These are phyloP conservation scores for Mikania micrantha DNA, from an alignment of 129 eudicot species.

Conservation along the genomic window DNA sequence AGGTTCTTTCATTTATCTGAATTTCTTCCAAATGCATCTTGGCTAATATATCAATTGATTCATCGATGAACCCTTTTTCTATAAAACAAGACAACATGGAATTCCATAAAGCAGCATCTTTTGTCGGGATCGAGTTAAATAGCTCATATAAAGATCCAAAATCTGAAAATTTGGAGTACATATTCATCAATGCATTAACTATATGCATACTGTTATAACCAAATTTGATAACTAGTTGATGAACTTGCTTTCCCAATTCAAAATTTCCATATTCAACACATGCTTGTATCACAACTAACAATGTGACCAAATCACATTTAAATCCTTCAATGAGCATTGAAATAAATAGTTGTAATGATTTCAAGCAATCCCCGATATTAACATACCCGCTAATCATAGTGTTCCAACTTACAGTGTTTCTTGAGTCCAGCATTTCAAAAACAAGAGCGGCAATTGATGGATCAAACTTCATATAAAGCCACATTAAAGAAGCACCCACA, in stretches of 20 bases:
- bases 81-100: conserved; percentile 41
- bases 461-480: conserved; percentile 45
- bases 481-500: conserved; percentile 47
- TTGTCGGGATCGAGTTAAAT: conserved; percentile 28
- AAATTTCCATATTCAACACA: conserved; percentile 33
- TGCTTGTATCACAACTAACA: conserved; percentile 39
- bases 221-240: conserved; percentile 43
- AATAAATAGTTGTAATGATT: conserved; percentile 36
- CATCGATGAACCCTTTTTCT: conserved; percentile 29
- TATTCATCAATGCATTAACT: conserved; percentile 34
- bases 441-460: conserved; percentile 26
- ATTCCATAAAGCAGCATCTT: conserved; percentile 49
- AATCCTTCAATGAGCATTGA: conserved; percentile 36
- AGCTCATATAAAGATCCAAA: conserved; percentile 32
- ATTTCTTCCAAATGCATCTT: conserved; percentile 36
- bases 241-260: conserved; percentile 44
- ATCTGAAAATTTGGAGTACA: conserved; percentile 33
- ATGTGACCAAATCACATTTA: conserved; percentile 36
- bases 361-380: conserved; percentile 26
- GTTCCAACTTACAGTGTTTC: conserved; percentile 53
- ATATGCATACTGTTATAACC: conserved; percentile 31
- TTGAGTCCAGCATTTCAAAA: conserved; percentile 32
- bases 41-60: conserved; percentile 23
- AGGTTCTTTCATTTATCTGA: conserved; percentile 33
- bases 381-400: conserved; percentile 43